Evolutionary conservation across 2,329 filamentous ascomycete genomes (phyloP), one percentile per base, ranked within the genome.

Genomic region (Fusarium chaquense): DNA sequence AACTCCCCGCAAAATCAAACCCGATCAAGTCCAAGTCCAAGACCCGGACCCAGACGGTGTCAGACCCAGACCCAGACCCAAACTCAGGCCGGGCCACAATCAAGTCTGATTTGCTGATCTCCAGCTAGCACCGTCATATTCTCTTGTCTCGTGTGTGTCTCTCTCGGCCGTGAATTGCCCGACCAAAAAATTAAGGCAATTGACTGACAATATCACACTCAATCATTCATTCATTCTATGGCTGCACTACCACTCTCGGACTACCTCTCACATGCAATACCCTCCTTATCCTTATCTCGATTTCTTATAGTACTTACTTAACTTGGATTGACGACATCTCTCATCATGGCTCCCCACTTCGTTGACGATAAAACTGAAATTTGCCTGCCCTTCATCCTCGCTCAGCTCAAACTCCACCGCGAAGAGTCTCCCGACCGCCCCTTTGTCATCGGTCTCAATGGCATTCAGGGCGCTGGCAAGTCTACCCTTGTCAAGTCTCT

Each of bases 381-480:
- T 77, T 93, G 91, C 81, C 87, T 94, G 69, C 90, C 91, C 24
- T 96, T 95, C 78, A 91, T 94, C 65, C 84, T 92, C 36, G 81
- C 86, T 40, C 87, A 85, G 46, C 82, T 93, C 59, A 77, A 83
- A 62, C 68, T 78, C 36, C 86, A 91, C 76, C 82, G 81, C 65
- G 60, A 76, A 55, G 54, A 69, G 41, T 58, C 67, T 32, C 70
- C 81, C 80, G 58, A 70, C 74, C 86, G 85, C 22, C 93, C 94
- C 30, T 76, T 97, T 79, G 89, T 97, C 78, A 86, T 98, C 67
- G 95, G 94, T 47, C 86, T 98, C 74, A 97, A 97, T 74, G 95
- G 94, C 65, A 89, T 97, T 30, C 95, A 98, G 81, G 95, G 95
- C 65, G 91, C 93, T 38, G 95, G 95, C 72, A 98, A 98, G 83